Base-by-base conservation (phyloP, 805 yeast genomes). In the Nakazawaea ishiwadae region DNA sequence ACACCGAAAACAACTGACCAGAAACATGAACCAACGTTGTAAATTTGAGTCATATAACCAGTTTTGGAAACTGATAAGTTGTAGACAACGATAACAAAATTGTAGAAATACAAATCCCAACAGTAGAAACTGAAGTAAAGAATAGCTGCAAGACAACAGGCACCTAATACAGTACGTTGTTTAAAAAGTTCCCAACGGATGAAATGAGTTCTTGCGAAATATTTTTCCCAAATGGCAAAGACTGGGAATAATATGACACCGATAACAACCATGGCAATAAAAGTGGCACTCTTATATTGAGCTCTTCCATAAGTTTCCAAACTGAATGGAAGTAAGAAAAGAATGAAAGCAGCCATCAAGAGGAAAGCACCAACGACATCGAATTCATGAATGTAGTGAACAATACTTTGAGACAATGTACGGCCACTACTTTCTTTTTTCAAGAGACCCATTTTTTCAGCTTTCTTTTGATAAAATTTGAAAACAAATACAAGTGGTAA, bases 241-340 rank as follows among this genome's bases (percentile, higher is more conserved):
- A 47, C 44, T 18, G 66, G 55, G 42, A 69, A 50, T 5, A 68
- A 42, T 3, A 59, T 44, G 31, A 62, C 59, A 45, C 75, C 74
- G 46, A 66, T 57, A 32, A 65, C 58, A 18, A 67, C 48, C 73
- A 69, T 66, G 23, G 66, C 73, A 46, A 70, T 69, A 52, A 70
- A 54, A 37, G 63, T 59, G 16, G 69, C 69, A 44, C 63, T 62
- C 11, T 45, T 48, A 62, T 66, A 68, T 4, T 58, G 59, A 31
- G 57, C 54, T 20, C 50, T 44, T 17, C 49, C 56, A 40, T 55
- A 56, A 18, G 58, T 53, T 11, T 59, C 57, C n/a, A 66, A 42
- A 19, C 59, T 55, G 51, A 67, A 59, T 26, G 72, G 70, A 14
- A 65, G 58, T 40, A 67, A 51, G 40, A 65, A 53, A 20, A 62